phyloP scores from a whole-genome alignment of 768 basidiomycete genomes.

The Kondoa subrosea region DNA sequence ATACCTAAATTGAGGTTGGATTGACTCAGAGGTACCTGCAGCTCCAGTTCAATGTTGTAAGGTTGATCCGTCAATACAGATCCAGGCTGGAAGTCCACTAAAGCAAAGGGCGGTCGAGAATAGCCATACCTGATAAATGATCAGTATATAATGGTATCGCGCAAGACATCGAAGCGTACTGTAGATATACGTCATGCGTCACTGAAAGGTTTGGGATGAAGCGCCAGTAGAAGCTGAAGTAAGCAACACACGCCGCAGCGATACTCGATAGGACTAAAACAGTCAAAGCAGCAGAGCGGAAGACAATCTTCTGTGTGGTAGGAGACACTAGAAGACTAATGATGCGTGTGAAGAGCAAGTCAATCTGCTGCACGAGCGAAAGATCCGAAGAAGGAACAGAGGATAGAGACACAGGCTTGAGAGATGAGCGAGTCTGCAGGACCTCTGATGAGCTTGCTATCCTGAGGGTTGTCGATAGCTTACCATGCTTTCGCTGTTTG shows the following conservation, averaged over 20 bases:
- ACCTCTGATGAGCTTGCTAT: no score
- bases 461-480: no score
- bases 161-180: neutral
- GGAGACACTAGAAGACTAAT: neutral
- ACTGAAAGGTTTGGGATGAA: neutral
- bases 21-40: neutral
- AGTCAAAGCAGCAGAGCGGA: neutral
- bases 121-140: neutral
- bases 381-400: neutral
- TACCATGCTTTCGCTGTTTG: no score
- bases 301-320: neutral
- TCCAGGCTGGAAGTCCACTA: neutral
- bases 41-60: neutral
- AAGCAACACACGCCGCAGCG: neutral
- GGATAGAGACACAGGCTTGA: no score
- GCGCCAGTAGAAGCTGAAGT: slow-evolving; percentile 1
- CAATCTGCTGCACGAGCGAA: neutral
- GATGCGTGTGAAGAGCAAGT: neutral
- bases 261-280: neutral
- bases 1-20: neutral
- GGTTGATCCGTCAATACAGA: neutral
- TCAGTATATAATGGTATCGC: neutral
- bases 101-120: slow-evolving; percentile 7
- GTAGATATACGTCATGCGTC: neutral
- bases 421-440: no score